Conservation (phyloP, 2,329 filamentous ascomycete genomes). For the Colletotrichum sp. region DNA sequence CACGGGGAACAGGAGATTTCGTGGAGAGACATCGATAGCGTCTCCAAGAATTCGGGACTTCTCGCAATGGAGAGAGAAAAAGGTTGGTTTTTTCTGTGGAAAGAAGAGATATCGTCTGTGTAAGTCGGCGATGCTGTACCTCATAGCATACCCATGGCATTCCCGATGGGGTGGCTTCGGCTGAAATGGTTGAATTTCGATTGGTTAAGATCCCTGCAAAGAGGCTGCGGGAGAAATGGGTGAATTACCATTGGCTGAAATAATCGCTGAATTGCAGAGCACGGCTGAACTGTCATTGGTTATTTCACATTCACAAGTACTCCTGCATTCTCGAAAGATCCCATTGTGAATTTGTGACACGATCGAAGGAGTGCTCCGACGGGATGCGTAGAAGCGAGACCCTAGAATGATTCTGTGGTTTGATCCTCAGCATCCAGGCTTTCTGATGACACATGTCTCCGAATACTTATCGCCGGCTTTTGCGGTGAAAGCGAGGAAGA, state of each 20-base stretch:
- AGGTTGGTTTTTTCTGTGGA: not conserved
- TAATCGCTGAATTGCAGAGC: not conserved
- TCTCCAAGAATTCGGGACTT: not conserved
- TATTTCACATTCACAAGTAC: not conserved
- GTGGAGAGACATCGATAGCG: not conserved
- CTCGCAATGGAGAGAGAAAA: not conserved
- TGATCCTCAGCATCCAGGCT: not conserved
- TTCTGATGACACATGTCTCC: not conserved
- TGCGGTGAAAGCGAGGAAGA: not conserved
- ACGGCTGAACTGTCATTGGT: not conserved
- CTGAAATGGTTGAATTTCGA: not conserved
- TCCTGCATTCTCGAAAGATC: not conserved
- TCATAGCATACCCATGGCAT: not conserved
- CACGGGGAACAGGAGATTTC: not conserved
- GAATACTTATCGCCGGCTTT: not conserved
- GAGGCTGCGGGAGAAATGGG: not conserved
- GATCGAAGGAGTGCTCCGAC: not conserved
- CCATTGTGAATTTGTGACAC: not conserved
- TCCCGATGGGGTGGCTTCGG: not conserved
- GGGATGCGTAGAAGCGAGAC: not conserved
- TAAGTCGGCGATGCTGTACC: not conserved
- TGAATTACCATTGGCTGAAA: slow-evolving; percentile 6
- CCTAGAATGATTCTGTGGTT: not conserved
- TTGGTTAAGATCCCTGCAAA: not conserved
- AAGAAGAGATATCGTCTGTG: not conserved